Evolutionary conservation across 2,329 filamentous ascomycete genomes (phyloP).

Genomic region (Stemphylium lycopersici): DNA sequence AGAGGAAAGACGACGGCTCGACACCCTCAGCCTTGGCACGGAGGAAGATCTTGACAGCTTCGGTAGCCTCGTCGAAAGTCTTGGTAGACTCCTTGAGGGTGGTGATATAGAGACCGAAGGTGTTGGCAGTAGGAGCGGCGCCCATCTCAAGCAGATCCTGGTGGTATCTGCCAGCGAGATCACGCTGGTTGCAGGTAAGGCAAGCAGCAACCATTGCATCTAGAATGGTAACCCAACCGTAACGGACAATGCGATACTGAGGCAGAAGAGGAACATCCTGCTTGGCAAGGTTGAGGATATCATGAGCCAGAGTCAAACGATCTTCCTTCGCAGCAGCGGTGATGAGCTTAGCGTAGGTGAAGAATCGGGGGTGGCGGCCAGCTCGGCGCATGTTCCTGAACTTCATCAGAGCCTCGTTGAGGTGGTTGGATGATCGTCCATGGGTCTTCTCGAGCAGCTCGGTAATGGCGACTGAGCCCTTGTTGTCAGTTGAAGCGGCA

Average conservation of each 20-base stretch:
- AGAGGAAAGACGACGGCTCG: constrained; percentile 93
- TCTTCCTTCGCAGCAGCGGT: constrained; percentile 84
- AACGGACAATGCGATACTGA: constrained; percentile 85
- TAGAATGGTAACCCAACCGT: constrained; percentile 95
- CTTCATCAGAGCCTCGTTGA: constrained; percentile 80
- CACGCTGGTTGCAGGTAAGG: constrained; percentile 80
- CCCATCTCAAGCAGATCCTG: constrained; percentile 91
- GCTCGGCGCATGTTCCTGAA: constrained; percentile 93
- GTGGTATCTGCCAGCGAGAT: constrained; percentile 83
- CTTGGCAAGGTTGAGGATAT: constrained; percentile 88
- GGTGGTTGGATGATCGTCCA: constrained; percentile 72
- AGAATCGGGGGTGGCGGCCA: constrained; percentile 90
- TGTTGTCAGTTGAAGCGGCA: constrained; percentile 87
- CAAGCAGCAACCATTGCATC: constrained; percentile 96
- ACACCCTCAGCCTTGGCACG: constrained; percentile 92
- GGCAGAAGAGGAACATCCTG: constrained; percentile 83
- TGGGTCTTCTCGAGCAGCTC: constrained; percentile 84
- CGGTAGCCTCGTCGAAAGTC: constrained; percentile 96
- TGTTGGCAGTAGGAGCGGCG: constrained; percentile 91
- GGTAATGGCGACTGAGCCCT: constrained; percentile 87
- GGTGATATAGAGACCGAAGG: constrained; percentile 98
- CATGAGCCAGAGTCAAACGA: constrained; percentile 80
- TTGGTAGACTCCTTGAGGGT: constrained; percentile 96
- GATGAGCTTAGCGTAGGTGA: constrained; percentile 96
- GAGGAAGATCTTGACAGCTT: constrained; percentile 96